Evolutionary conservation across 2,329 filamentous ascomycete species (phyloP).

Genomic region (Sporothrix euskadiensis): DNA sequence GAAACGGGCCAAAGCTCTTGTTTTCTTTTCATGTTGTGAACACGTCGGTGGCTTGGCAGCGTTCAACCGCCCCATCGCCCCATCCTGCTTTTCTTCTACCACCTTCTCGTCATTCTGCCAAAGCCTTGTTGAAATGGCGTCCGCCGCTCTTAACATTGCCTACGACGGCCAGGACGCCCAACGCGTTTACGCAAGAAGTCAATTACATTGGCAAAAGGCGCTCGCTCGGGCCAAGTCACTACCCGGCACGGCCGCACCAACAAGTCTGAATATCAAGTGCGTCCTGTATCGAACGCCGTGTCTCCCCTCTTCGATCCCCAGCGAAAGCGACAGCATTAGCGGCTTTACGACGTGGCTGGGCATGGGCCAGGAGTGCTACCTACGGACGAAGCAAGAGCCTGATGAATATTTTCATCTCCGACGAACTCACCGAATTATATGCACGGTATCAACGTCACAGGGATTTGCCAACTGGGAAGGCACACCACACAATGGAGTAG

Average conservation of each 20-base stretch:
- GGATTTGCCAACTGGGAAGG: slow-evolving; percentile 24
- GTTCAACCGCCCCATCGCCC: no score
- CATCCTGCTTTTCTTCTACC: no score
- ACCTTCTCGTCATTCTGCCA: no score
- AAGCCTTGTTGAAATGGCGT: neutral
- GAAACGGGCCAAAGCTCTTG: no score
- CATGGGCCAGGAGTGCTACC: neutral
- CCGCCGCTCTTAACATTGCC: neutral
- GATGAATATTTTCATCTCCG: neutral
- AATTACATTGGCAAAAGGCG: slow-evolving; percentile 1
- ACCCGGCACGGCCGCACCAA: neutral
- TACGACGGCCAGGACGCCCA: slow-evolving; percentile 11
- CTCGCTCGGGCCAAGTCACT: neutral
- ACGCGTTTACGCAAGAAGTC: slow-evolving; percentile 6
- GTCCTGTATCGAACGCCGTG: neutral
- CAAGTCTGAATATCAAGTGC: neutral
- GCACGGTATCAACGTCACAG: neutral
- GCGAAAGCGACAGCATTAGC: neutral
- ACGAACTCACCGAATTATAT: neutral
- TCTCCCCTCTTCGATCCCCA: neutral
- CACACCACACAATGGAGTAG: slow-evolving; percentile 29
- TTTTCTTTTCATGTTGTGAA: no score
- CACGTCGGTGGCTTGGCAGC: no score
- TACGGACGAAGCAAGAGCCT: neutral
- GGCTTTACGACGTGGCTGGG: neutral